Evolutionary conservation across 192 early-diverging fungal genomes (phyloP), one percentile per base, ranked within the genome.

Genomic region (Gryganskiella cystojenkinii): DNA sequence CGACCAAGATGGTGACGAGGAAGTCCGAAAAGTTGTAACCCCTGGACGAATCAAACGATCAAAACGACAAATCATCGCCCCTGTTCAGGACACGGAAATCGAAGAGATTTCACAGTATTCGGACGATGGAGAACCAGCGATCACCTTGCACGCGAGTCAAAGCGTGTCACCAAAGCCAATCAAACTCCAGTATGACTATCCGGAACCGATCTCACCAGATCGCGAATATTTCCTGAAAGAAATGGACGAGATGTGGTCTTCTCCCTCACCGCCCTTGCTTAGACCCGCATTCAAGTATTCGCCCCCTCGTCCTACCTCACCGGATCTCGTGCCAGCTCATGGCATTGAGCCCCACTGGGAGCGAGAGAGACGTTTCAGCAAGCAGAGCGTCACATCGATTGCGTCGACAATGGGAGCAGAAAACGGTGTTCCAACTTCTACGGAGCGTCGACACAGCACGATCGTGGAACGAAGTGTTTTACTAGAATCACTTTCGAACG

Each of bases 221-320:
- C 46, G 66, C 7, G 15, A 57, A 6, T 78, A 78, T 28, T 78
- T 78, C 45, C 28, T 78, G 15, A 40, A 65, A 6, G 14, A 46
- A 0, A 50, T 78, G 49, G 61, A 78, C 45, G 74, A 60, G 34
- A 63, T 78, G 49, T 78, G 74, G 74, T 78, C 74, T 14, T 78
- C 74, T 6, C 74, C 74, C 0, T 78, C 74, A 7, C 74, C 74
- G 1, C 66, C 66, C 0, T 28, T 54, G 47, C 50, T 42, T 14
- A 56, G 47, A 27, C 47, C 74, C 22, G 37, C 66, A 0, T 78
- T 78, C 30, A 20, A 58, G 7, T 37, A 35, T 22, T 68, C 66
- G 3, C 74, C 74, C 13, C 74, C 74, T 37, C 61, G 67, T 19
- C 66, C 74, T 14, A 68, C 49, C 6, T 64, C 74, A 1, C 74